Evolutionary conservation across 805 yeast genomes (phyloP).

Genomic region (Candida piceae): DNA sequence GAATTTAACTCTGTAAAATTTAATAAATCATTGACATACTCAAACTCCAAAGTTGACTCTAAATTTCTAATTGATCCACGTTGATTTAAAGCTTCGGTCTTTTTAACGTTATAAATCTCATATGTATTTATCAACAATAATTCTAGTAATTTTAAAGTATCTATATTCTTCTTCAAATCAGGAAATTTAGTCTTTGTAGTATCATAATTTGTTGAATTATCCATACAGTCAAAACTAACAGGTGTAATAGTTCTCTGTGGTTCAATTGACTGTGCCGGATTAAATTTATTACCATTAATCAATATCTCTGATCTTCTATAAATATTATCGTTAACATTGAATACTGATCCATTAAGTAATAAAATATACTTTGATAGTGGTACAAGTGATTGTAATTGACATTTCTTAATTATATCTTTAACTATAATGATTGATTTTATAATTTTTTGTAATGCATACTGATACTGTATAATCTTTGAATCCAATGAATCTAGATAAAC

Average conservation of each 20-base stretch:
- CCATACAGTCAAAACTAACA: slow-evolving; percentile 30
- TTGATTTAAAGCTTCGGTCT: slow-evolving; percentile 23
- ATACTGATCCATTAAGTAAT: slow-evolving; percentile 35
- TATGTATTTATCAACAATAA: slow-evolving; percentile 25
- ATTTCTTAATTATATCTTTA: slow-evolving; percentile 18
- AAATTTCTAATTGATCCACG: slow-evolving; percentile 12
- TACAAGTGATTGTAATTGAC: slow-evolving; percentile 19
- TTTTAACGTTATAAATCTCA: slow-evolving; percentile 22
- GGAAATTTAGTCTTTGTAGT: slow-evolving; percentile 29
- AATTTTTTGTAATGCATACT: slow-evolving; percentile 46
- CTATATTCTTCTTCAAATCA: slow-evolving; percentile 22
- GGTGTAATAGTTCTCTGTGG: slow-evolving; percentile 35
- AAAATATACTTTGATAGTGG: slow-evolving; percentile 33
- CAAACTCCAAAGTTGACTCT: slow-evolving; percentile 10
- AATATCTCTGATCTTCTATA: slow-evolving; percentile 35
- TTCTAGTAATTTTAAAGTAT: slow-evolving; percentile 24
- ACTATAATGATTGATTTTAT: slow-evolving; percentile 32
- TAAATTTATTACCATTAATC: slow-evolving; percentile 37
- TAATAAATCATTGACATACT: slow-evolving; percentile 17
- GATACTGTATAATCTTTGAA: slow-evolving; percentile 54
- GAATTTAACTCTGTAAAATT: slow-evolving; percentile 15
- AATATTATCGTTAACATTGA: slow-evolving; percentile 36
- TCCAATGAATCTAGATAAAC: slow-evolving; percentile 44
- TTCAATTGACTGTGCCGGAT: slow-evolving; percentile 34
- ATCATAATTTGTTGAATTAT: slow-evolving; percentile 29